These are phyloP conservation scores for Talaromyces sp. DNA, from an alignment of 2,329 filamentous ascomycete species.

Conservation along the genomic window DNA sequence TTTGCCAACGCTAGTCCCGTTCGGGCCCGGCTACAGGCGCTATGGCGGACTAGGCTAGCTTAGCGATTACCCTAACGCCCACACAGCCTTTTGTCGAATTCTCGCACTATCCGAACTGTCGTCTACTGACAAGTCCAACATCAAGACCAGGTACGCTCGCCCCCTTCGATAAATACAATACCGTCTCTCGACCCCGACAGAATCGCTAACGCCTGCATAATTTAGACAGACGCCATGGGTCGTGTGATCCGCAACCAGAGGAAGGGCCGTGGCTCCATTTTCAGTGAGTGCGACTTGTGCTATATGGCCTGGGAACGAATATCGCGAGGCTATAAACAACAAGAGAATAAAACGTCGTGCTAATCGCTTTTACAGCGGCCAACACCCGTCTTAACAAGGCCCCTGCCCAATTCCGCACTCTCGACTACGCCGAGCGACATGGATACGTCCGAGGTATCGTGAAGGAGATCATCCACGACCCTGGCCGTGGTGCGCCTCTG, in stretches of 20 bases:
- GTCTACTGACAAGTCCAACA: constrained; percentile 35
- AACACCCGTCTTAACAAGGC: constrained; percentile 92
- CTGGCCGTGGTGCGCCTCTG: constrained; percentile 95
- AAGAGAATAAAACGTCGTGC: constrained; percentile 17
- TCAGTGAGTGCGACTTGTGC: constrained; percentile 54
- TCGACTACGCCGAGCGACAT: constrained; percentile 96
- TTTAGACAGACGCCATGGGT: constrained; percentile 50
- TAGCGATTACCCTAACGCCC: constrained; percentile 43
- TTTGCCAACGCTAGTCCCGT: not conserved
- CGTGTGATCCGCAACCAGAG: constrained; percentile 73
- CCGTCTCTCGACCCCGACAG: constrained; percentile 11
- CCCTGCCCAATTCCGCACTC: constrained; percentile 88
- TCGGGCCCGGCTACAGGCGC: not conserved
- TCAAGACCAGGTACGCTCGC: constrained; percentile 37
- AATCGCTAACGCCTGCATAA: constrained; percentile 21
- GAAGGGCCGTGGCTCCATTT: constrained; percentile 72
- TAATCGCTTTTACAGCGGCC: constrained; percentile 52
- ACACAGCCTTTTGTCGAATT: constrained; percentile 39
- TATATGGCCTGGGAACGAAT: constrained; percentile 19
- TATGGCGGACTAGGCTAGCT: constrained; percentile 30
- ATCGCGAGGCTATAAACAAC: constrained; percentile 9
- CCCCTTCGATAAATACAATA: not conserved
- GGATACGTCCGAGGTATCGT: constrained; percentile 96
- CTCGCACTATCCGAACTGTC: constrained; percentile 25
- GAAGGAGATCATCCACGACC: constrained; percentile 99